Evolutionary conservation across 345 rosid genomes (phyloP), one percentile per base, ranked within the genome.

Genomic region (Angophora floribunda): DNA sequence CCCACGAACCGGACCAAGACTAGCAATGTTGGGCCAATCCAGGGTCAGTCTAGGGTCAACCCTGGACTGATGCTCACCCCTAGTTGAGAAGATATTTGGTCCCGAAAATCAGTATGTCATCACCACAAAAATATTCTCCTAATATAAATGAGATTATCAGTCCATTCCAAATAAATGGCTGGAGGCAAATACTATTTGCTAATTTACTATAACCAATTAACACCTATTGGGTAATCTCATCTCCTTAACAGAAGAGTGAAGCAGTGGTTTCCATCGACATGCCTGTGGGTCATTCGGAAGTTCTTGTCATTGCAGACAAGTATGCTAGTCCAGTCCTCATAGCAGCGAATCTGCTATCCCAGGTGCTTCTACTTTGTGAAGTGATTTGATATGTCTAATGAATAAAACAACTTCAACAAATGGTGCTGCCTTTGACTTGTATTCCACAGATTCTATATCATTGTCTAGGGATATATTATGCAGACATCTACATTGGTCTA

Each of bases 221-320:
- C 36, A 52, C 57, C 36, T 32, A 50, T 52, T 51, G 59, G 87
- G 7, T 86, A 14, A 49, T 78, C 57, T 80, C 87, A 13, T 89
- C 51, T 67, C 67, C 53, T 85, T 49, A 52, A 86, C 96, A 97
- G 99, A 97, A 97, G 90, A 97, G 98, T 78, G 99, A 96, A 92
- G 99, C 99, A 89, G 95, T 97, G 99, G 90, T 97, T 89, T 96
- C 99, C 4, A 97, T 97, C 91, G 99, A 97, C 95, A 96, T 97
- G 99, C 99, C 99, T 75, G 99, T 98, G 88, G 99, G 99, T 61
- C 99, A 98, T 94, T 97, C 98, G 52, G 99, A 97, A 92, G 99
- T 97, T 84, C 86, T 96, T 86, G 99, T 97, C 67, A 95, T 96
- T 91, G 99, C 99, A 59, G 99, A 97, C 87, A 93, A 91, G 88